These are phyloP conservation scores for Solanum dulcamara DNA, from an alignment of 257 asterid genomes.

Conservation along the genomic window DNA sequence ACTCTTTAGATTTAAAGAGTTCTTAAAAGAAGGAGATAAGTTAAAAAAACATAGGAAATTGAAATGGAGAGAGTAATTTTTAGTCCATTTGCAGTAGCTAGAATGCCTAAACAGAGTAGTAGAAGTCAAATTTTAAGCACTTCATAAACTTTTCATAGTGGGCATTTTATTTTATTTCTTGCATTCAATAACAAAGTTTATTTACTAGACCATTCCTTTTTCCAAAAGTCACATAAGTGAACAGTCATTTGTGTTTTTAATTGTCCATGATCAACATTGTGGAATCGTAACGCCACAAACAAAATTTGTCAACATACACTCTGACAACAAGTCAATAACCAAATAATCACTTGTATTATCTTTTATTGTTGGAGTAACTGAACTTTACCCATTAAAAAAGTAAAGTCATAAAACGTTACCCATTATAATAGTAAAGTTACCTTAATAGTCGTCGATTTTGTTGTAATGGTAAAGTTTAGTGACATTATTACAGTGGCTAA, in stretches of 20 bases:
- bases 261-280: neutral
- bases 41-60: too few relatives aligned
- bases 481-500: neutral
- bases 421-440: neutral
- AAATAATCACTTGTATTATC: neutral
- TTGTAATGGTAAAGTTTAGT: neutral
- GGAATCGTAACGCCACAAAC: neutral
- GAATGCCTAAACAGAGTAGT: neutral
- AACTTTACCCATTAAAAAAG: neutral
- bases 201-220: neutral
- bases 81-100: neutral
- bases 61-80: neutral
- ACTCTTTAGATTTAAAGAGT: too few relatives aligned
- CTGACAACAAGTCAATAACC: neutral
- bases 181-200: neutral
- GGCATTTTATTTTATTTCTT: neutral
- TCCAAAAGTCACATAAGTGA: neutral
- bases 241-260: neutral
- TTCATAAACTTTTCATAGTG: neutral
- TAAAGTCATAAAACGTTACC: neutral
- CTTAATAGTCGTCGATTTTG: neutral
- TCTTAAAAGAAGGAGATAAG: too few relatives aligned
- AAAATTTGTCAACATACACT: neutral
- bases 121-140: constrained; percentile 5
- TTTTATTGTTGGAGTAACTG: neutral